Percentiles rank a stretch among this genome's conserved stretches.
phyloP scores from a whole-genome alignment of 129 eudicot genomes.

The Pulicaria dysenterica region DNA sequence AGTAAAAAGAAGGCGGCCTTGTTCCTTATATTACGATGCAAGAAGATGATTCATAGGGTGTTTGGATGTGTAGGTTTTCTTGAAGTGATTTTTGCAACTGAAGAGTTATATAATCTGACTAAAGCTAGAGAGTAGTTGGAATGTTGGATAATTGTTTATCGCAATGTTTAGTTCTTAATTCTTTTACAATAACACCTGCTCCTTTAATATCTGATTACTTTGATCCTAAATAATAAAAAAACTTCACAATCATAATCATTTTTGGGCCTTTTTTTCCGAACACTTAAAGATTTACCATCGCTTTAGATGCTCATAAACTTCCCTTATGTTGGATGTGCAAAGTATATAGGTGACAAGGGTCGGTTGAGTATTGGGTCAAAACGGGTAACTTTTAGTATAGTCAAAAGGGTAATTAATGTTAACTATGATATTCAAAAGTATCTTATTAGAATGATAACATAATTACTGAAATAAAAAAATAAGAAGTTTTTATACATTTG shows the following conservation, averaged over 20 bases:
- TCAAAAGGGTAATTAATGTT: background rate
- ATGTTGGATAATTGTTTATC: background rate
- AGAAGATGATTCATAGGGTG: too few relatives aligned
- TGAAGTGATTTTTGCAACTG: too few relatives aligned
- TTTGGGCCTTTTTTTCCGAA: background rate
- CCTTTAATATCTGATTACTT: conserved; percentile 8
- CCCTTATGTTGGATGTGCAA: too few relatives aligned
- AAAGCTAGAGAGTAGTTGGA: background rate
- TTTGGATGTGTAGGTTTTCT: too few relatives aligned
- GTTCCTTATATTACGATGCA: too few relatives aligned
- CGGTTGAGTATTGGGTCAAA: background rate
- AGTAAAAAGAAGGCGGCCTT: too few relatives aligned
- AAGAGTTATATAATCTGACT: too few relatives aligned
- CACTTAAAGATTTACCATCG: background rate
- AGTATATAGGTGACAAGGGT: background rate
- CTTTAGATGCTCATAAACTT: background rate
- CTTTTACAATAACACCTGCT: background rate
- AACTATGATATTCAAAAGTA: background rate
- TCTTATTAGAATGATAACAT: background rate
- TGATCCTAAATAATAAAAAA: background rate
- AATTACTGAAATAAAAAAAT: background rate
- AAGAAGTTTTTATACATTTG: background rate
- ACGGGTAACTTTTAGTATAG: too few relatives aligned
- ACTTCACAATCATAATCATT: background rate
- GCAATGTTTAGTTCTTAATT: background rate